Evolutionary conservation across 495 filamentous ascomycete genomes (phyloP), one percentile per base, ranked within the genome.

Genomic region (Xylaria acuta): DNA sequence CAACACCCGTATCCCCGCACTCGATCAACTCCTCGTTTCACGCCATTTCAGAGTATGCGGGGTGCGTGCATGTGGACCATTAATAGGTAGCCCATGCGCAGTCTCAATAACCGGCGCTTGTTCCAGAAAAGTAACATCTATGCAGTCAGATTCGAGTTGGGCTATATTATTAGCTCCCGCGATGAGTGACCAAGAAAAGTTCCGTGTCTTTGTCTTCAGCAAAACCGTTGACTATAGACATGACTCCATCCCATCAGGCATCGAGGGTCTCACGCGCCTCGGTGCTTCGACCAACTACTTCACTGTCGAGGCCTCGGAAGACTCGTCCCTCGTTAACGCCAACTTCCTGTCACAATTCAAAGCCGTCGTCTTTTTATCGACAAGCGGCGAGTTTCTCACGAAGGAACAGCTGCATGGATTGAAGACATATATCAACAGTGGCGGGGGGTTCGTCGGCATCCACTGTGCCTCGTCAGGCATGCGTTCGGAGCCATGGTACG

Each of bases 391-490:
- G 30, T 78, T 83, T 56, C 74, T 84, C n/a, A 68, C 64, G 36
- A 38, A 43, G 11, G 66, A 69, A 4, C 77, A 82, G 58, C 73
- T 83, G 25, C 74, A 67, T 2, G 75, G 75, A 12, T 70, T 83
- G 12, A 70, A 78, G 56, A 70, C 43, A 16, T 82, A 81, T 34
- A 76, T 82, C 34, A 76, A 69, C 20, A 41, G 68, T 51, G 78
- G 82, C 25, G 79, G 77, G 43, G 82, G 80, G 14, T 71, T 82
- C 56, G 80, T 83, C 9, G 82, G 75, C 32, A 72, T 84, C 54
- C 81, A 84, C 75, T 80, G 80, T 49, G 81, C 82, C 34, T 76
- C 80, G 20, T 77, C 73, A 34, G 81, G 75, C 3, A 72, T 82
- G 77, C 72, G 64, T 22, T 72, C 30, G 34, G 75, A 79, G 25